Evolutionary conservation across 176 grass and related monocot genomes (phyloP).

Genomic region (Aegilops speltoides): DNA sequence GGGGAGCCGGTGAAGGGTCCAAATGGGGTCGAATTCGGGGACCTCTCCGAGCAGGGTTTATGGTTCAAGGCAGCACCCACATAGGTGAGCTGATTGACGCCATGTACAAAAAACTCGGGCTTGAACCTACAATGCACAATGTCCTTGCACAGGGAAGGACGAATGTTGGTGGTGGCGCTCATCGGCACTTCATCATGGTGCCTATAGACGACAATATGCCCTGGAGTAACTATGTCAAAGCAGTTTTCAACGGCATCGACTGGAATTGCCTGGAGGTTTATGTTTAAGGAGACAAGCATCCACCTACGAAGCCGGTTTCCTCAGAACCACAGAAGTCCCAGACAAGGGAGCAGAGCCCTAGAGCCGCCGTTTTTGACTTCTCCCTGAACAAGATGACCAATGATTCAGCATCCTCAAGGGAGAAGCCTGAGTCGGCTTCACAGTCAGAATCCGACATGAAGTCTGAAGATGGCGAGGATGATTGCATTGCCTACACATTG

Average conservation of each 20-base stretch:
- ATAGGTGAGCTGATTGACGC: slow-evolving; percentile 28
- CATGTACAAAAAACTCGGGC: slow-evolving; percentile 23
- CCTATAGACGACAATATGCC: slow-evolving; percentile 10
- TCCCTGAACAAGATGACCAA: slow-evolving; percentile 44
- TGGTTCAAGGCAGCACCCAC: slow-evolving; percentile 18
- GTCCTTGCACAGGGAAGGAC: slow-evolving; percentile 9
- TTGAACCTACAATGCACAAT: neutral
- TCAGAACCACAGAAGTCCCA: slow-evolving; percentile 37
- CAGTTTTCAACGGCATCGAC: slow-evolving; percentile 39
- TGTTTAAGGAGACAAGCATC: slow-evolving; percentile 22
- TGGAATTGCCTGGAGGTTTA: slow-evolving; percentile 43
- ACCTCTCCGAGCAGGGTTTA: slow-evolving; percentile 21
- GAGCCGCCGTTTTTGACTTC: slow-evolving; percentile 48
- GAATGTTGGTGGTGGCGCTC: slow-evolving; percentile 34
- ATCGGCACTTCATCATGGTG: slow-evolving; percentile 36
- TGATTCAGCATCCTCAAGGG: slow-evolving; percentile 31
- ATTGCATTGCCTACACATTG: too few relatives aligned
- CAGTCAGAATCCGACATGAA: slow-evolving; percentile 58
- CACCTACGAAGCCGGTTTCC: neutral
- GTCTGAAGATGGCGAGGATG: slow-evolving; percentile 51
- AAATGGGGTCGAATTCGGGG: slow-evolving; percentile 16
- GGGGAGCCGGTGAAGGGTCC: slow-evolving; percentile 33
- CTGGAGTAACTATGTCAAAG: slow-evolving; percentile 44
- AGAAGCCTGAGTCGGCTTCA: slow-evolving; percentile 37
- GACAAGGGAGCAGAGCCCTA: slow-evolving; percentile 57